A percentile compares a stretch with the other conserved stretches of the same genome.
These are phyloP conservation scores for Volvariella volvacea DNA, from an alignment of 1,284 basidiomycete genomes.

Conservation along the genomic window DNA sequence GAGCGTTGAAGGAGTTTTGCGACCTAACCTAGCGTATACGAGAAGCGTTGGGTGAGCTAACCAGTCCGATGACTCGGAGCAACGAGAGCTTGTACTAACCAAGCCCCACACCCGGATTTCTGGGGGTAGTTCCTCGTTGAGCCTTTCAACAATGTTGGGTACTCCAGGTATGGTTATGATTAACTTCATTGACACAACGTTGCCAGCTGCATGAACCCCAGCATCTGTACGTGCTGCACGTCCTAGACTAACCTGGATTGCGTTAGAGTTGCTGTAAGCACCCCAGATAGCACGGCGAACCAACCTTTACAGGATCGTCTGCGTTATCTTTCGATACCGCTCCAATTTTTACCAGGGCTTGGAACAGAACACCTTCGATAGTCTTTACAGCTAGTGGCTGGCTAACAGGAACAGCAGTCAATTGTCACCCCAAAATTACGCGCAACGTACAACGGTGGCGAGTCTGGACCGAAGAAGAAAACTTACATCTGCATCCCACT, in stretches of 20 bases:
- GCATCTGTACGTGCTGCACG: constrained; percentile 95
- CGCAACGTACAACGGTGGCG: no score
- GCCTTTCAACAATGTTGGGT: constrained; percentile 62
- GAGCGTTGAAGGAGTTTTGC: constrained; percentile 90
- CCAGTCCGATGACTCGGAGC: neutral
- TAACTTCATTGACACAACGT: constrained; percentile 88
- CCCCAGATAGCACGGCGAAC: neutral
- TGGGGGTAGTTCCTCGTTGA: constrained; percentile 85
- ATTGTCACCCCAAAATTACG: no score
- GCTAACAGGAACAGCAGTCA: constrained; percentile 22
- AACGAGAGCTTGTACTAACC: constrained; percentile 38
- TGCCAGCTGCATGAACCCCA: constrained; percentile 96
- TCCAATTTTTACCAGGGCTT: constrained; percentile 83
- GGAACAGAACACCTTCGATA: constrained; percentile 89
- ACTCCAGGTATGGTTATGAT: constrained; percentile 74
- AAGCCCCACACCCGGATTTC: constrained; percentile 93
- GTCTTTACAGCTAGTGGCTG: constrained; percentile 63
- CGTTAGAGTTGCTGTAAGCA: neutral
- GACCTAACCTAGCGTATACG: constrained; percentile 49
- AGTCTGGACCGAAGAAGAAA: constrained; percentile 8
- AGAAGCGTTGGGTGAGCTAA: neutral
- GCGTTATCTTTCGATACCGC: constrained; percentile 93
- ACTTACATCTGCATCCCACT: constrained; percentile 95
- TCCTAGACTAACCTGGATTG: constrained; percentile 71
- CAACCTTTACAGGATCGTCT: constrained; percentile 82